phyloP scores from a whole-genome alignment of 225 moss, liverwort and hornwort genomes.

The Pleurozium schreberi region DNA sequence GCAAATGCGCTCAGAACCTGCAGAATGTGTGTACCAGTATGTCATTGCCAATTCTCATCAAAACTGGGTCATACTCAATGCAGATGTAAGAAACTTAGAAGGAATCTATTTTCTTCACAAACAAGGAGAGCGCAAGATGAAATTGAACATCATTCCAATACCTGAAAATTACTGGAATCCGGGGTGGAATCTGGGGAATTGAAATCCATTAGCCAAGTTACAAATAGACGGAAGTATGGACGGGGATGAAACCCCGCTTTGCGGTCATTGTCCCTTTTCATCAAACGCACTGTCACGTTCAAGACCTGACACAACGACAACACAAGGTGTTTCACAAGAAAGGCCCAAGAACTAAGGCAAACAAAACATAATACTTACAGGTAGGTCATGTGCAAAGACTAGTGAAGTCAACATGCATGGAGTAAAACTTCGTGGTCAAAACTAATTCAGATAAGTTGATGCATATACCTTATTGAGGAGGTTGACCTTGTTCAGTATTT shows the following conservation, averaged over 20 bases:
- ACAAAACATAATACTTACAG: neutral
- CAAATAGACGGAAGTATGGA: slow-evolving; percentile 91
- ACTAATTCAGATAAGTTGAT: neutral
- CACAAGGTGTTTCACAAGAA: neutral
- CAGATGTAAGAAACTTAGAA: neutral
- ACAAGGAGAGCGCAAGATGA: neutral
- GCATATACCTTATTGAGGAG: slow-evolving; percentile 71
- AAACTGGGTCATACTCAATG: neutral
- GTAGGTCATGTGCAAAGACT: neutral
- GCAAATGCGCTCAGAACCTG: slow-evolving; percentile 88
- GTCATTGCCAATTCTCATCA: neutral
- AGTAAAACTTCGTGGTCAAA: neutral
- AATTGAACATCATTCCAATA: neutral
- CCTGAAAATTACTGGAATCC: slow-evolving; percentile 92
- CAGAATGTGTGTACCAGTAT: neutral
- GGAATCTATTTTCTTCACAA: neutral
- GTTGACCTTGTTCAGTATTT: slow-evolving; percentile 65
- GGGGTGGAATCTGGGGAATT: slow-evolving; percentile 70
- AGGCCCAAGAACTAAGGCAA: neutral
- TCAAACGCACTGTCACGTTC: slow-evolving; percentile 81
- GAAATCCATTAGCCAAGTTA: slow-evolving; percentile 96
- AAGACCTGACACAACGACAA: slow-evolving; percentile 36
- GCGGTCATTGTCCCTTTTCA: slow-evolving; percentile 88
- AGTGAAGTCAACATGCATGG: neutral
- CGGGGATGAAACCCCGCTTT: slow-evolving; percentile 76